These are phyloP conservation scores for Cutaneotrichosporon mucoides DNA, from an alignment of 1,284 basidiomycete species.

Conservation along the genomic window DNA sequence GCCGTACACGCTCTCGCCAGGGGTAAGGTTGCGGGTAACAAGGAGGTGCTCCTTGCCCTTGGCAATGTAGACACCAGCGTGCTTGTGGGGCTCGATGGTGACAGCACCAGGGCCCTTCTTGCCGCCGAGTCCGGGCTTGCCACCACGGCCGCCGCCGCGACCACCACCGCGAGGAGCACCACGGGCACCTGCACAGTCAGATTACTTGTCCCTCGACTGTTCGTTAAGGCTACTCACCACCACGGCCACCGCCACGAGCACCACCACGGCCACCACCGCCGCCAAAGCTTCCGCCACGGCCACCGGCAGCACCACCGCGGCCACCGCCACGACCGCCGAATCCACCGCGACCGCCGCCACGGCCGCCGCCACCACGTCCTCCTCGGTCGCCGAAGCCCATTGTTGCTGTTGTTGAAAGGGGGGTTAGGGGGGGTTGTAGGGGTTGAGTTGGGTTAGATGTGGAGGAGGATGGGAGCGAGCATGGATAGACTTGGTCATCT, in stretches of 20 bases:
- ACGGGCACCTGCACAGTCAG: slow-evolving; percentile 5
- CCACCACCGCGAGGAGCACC: slow-evolving; percentile 50
- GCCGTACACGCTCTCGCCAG: slow-evolving; percentile 96
- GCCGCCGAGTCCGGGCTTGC: slow-evolving; percentile 52
- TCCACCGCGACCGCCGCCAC: slow-evolving; percentile 49
- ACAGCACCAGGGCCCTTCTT: slow-evolving; percentile 78
- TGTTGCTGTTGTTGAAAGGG: slow-evolving; percentile 1
- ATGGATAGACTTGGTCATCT: background rate
- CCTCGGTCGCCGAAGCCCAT: slow-evolving; percentile 53
- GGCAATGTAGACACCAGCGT: slow-evolving; percentile 88
- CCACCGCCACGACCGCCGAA: slow-evolving; percentile 45
- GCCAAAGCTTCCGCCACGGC: slow-evolving; percentile 35
- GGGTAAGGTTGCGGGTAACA: slow-evolving; percentile 96
- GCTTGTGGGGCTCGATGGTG: slow-evolving; percentile 91
- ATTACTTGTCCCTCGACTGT: no score
- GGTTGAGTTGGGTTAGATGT: background rate
- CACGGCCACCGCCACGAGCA: slow-evolving; percentile 35
- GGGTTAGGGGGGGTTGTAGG: background rate
- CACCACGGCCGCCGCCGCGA: slow-evolving; percentile 49
- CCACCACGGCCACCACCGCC: slow-evolving; percentile 27
- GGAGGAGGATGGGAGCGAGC: background rate
- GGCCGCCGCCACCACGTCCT: slow-evolving; percentile 46
- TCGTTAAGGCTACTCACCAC: slow-evolving; percentile 24
- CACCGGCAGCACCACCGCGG: slow-evolving; percentile 39
- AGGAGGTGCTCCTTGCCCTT: slow-evolving; percentile 91